Evolutionary conservation across 139 green algal species (phyloP).

Genomic region (Ostreobium quekettii): DNA sequence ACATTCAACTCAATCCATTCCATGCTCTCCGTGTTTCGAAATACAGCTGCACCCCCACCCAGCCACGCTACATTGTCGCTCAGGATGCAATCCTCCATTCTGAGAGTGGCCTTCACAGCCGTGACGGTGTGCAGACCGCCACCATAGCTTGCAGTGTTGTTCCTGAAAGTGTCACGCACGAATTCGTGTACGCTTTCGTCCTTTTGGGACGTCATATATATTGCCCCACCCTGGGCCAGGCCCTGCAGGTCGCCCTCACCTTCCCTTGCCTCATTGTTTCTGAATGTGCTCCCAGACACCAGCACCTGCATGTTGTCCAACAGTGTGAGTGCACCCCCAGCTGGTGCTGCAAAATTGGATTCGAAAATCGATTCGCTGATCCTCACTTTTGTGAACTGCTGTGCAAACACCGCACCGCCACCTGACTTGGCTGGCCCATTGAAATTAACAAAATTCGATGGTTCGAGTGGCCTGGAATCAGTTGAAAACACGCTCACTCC

Average conservation of each 20-base stretch:
- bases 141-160: conserved; percentile 17
- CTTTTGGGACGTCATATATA: conserved; percentile 10
- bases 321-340: conserved; percentile 10
- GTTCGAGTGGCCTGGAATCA: no score
- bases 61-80: background rate
- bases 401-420: no score
- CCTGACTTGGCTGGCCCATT: no score
- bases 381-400: no score
- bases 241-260: background rate
- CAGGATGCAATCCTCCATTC: background rate
- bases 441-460: no score
- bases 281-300: conserved; percentile 2
- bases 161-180: conserved; percentile 2
- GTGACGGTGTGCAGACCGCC: conserved; percentile 12
- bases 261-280: conserved; percentile 11
- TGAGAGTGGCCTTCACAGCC: background rate
- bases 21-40: conserved; percentile 18
- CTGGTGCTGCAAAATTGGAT: conserved; percentile 3
- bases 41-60: conserved; percentile 5
- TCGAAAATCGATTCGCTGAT: no score
- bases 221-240: conserved; percentile 13
- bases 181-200: background rate
- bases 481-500: no score
- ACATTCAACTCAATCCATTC: no score
- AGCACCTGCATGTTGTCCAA: no score